Percentiles rank a stretch among this genome's conserved stretches.
These are phyloP conservation scores for Xylaria curta DNA, from an alignment of 495 filamentous ascomycete species.

Conservation along the genomic window DNA sequence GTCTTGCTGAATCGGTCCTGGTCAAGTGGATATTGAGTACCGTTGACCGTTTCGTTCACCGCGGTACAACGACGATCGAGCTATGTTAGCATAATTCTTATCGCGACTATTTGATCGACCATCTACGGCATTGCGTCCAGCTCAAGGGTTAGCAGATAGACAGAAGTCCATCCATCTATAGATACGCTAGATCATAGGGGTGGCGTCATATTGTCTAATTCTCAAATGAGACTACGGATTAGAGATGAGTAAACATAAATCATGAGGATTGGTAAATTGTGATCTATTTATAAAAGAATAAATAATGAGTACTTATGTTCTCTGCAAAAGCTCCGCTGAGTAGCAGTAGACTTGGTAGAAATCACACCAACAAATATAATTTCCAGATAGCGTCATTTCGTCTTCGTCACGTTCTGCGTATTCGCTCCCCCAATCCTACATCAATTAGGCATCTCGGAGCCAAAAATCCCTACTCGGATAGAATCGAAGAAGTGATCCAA, in stretches of 20 bases:
- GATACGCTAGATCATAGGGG: too few species aligned
- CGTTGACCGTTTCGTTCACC: neutral
- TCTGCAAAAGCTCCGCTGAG: neutral
- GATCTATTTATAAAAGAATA: neutral
- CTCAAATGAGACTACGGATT: neutral
- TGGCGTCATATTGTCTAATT: neutral
- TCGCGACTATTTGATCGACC: neutral
- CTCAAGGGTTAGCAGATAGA: too few species aligned
- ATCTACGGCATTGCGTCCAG: too few species aligned
- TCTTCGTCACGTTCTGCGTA: conserved; percentile 22
- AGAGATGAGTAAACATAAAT: neutral
- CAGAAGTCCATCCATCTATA: too few species aligned
- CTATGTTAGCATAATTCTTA: neutral
- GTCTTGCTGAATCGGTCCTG: neutral
- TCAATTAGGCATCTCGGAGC: neutral
- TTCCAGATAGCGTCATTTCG: conserved; percentile 22
- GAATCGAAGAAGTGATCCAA: conserved; percentile 7
- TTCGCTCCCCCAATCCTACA: neutral
- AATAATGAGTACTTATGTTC: neutral
- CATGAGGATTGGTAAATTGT: neutral
- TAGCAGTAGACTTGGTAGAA: neutral
- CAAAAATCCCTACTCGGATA: neutral
- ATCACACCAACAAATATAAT: neutral
- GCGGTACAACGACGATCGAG: neutral
- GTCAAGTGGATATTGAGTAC: neutral